Evolutionary conservation across 2,329 filamentous ascomycete species (phyloP), one percentile per base, ranked within the genome.

Genomic region (Taxawa tesnikishii): DNA sequence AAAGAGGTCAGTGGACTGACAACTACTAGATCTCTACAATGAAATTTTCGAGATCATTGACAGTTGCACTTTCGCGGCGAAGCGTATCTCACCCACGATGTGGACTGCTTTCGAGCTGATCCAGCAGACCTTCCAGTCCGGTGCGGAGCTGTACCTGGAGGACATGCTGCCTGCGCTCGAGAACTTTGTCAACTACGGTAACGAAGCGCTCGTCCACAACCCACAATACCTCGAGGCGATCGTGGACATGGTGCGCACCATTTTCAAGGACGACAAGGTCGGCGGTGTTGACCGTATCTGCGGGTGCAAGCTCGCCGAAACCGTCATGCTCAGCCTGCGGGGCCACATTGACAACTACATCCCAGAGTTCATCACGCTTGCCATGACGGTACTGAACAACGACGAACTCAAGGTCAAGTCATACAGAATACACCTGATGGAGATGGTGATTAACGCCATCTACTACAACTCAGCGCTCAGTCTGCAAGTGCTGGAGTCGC

Each of bases 21-120:
- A n/a, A n/a, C n/a, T n/a, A n/a, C n/a, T n/a, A n/a, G n/a, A 98
- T 57, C 65, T 98, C 14, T 98, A 94, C 59, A 98, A 96, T 54
- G 90, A 98, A 55, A 76, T 96, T 4, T 98, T 98, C 46, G 90
- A 98, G 60, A 98, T 98, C 47, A 93, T 98, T 46, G 90, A 98
- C 56, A 94, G 85, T 67, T 98, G 90, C 67, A 98, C 90, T 6
- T 98, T 96, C 55, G 84, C 90, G 8, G 88, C 90, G 40, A 98
- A 96, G 67, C 73, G 75, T 37, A 96, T 98, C 45, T 94, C 90
- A 1, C 75, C 80, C 7, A 93, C 83, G 26, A 98, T 98, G 90
- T 98, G 90, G 90, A 79, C 88, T 58, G 88, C 90, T 2, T 98
- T 98, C 54, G 87, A 94, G 61, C 71, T 96, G 27, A 92, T 98